These are phyloP conservation scores for Neurospora sp. DNA, from an alignment of 495 filamentous ascomycete genomes.

Conservation along the genomic window DNA sequence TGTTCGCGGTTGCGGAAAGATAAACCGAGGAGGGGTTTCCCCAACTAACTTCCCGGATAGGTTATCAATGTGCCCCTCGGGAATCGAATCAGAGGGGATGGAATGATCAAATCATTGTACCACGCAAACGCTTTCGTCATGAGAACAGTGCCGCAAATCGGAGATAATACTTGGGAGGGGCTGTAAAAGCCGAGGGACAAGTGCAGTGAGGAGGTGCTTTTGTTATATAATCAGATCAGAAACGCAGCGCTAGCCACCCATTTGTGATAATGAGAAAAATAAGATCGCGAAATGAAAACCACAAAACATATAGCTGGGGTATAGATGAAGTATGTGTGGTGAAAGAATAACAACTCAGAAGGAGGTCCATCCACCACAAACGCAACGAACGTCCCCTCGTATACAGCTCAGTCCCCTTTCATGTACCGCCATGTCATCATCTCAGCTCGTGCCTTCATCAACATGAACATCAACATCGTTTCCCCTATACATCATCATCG, in stretches of 20 bases:
- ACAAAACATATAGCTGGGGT: constrained; percentile 2
- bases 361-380: too few species aligned
- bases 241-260: not conserved
- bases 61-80: not conserved
- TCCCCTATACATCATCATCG: not conserved
- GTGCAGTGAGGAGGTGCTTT: not conserved
- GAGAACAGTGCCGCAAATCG: not conserved
- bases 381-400: not conserved
- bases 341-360: not conserved
- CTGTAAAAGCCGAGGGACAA: not conserved
- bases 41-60: not conserved
- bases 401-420: not conserved
- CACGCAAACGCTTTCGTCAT: not conserved
- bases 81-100: not conserved
- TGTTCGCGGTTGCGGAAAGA: not conserved
- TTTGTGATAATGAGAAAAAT: not conserved
- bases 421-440: not conserved
- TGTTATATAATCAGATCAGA: not conserved
- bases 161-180: not conserved
- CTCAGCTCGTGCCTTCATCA: not conserved
- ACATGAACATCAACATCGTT: not conserved
- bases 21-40: not conserved
- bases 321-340: not conserved
- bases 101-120: not conserved
- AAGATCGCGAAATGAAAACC: not conserved